These are phyloP conservation scores for Ceratocystis cubensis DNA, from an alignment of 2,329 filamentous ascomycete species.

Conservation along the genomic window DNA sequence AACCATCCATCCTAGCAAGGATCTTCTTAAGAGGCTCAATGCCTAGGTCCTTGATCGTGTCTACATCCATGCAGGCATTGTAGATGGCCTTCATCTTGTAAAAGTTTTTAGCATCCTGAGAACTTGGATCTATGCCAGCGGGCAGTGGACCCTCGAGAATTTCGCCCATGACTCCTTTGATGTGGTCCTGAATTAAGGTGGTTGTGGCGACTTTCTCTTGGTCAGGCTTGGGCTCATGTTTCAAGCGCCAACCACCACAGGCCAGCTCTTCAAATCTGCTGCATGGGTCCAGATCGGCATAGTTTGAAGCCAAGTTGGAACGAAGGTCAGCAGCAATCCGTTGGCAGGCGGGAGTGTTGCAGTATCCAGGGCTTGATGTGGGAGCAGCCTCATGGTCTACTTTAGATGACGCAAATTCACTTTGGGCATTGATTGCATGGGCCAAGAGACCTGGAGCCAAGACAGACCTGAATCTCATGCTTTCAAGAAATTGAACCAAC, in stretches of 20 bases:
- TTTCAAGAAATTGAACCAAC: too few relatives aligned
- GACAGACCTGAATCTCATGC: not conserved
- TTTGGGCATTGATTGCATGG: not conserved
- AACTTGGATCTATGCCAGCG: slow-evolving; percentile 24
- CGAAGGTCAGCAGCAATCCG: slow-evolving; percentile 28
- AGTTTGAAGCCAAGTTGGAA: slow-evolving; percentile 30
- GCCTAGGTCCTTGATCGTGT: slow-evolving; percentile 42
- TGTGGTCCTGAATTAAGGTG: slow-evolving; percentile 48
- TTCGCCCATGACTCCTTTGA: slow-evolving; percentile 43
- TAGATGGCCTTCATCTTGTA: slow-evolving; percentile 53
- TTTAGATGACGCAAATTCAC: too few relatives aligned
- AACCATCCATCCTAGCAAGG: slow-evolving; percentile 37
- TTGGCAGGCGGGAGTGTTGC: slow-evolving; percentile 26
- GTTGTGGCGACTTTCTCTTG: slow-evolving; percentile 48
- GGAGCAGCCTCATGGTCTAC: too few relatives aligned
- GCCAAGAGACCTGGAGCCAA: not conserved
- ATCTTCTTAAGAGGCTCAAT: slow-evolving; percentile 43
- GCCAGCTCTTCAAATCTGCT: slow-evolving; percentile 55
- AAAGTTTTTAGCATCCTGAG: slow-evolving; percentile 49
- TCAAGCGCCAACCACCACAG: slow-evolving; percentile 53
- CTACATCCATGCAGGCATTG: slow-evolving; percentile 52
- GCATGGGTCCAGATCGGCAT: slow-evolving; percentile 53
- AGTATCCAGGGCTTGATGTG: slow-evolving; percentile 1
- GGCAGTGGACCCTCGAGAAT: slow-evolving; percentile 49
- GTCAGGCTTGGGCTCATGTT: slow-evolving; percentile 53